phyloP scores from a whole-genome alignment of 176 grass and related monocot genomes.

The Lolium multiflorum region DNA sequence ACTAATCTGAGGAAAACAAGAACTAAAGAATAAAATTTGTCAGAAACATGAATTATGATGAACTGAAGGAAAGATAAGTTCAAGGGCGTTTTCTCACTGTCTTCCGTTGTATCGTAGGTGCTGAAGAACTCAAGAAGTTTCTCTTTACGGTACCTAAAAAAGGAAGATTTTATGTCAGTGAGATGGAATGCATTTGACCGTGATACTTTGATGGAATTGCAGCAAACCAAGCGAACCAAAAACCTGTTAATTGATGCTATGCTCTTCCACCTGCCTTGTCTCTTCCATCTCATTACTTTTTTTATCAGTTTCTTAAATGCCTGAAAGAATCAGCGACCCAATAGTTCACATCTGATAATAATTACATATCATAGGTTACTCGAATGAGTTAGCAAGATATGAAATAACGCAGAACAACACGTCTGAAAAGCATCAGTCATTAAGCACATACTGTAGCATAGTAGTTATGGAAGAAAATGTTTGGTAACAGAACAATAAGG shows the following conservation, averaged over 20 bases:
- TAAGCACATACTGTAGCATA: conserved; percentile 26
- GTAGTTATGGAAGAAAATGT: background rate
- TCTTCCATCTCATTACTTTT: conserved; percentile 47
- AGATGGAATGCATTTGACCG: background rate
- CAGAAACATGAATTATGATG: conserved; percentile 24
- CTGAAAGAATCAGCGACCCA: conserved; percentile 35
- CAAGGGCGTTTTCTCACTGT: conserved; percentile 30
- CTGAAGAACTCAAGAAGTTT: conserved; percentile 44
- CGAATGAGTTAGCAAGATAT: conserved; percentile 20
- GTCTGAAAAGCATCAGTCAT: background rate
- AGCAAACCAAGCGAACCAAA: conserved; percentile 12
- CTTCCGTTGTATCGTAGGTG: background rate
- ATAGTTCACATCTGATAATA: conserved; percentile 9
- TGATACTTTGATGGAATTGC: conserved; percentile 25
- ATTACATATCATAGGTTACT: conserved; percentile 16
- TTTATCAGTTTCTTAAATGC: conserved; percentile 51
- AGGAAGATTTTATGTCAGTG: background rate
- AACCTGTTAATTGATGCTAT: conserved; percentile 15
- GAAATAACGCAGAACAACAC: background rate
- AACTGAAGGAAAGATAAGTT: conserved; percentile 7
- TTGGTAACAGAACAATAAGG: conserved; percentile 1
- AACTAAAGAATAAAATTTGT: conserved; percentile 48
- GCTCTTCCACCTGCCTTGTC: background rate
- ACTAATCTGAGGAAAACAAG: conserved; percentile 53
- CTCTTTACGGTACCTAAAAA: conserved; percentile 34